Evolutionary conservation across 257 asterid genomes (phyloP), one percentile per base, ranked within the genome.

Genomic region (Gentiana straminea): DNA sequence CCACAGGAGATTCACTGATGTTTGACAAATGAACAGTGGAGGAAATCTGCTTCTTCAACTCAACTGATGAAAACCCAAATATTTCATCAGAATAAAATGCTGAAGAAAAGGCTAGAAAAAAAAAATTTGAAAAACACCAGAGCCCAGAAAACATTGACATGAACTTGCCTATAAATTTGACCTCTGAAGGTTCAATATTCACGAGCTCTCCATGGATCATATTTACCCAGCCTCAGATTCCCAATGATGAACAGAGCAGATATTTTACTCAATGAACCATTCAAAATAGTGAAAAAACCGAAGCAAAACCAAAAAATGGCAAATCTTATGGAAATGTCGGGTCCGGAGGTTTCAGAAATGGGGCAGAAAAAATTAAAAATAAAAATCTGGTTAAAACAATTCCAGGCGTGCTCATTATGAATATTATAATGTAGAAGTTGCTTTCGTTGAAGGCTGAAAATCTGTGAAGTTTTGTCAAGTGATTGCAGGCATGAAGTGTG

Each of bases 41-140:
- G 2, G 94, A 81, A 73, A 86, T 81, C 84, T 81, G 91, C 71
- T 81, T 85, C 91, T 64, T 81, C 73, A 79, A 68, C 78, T 85
- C 94, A 61, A 85, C 97, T 89, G 76, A 51, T 41, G 34, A 15
- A 33, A 46, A 60, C 34, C 15, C 4, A 47, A 7, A 13, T n/a
- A 41, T 41, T 7, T 41, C 2, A 12, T 0, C 3, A 5, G 13
- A 6, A 3, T 8, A 13, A 32, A 46, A 51, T 10, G 4, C 33
- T 3, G 4, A 49, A 33, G 13, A 1, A 24, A 24, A 24, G 24
- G 24, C 24, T 24, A 24, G 24, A 8, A 7, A 13, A 51, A 3
- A 3, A 13, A 4, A 15, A 47, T 37, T 51, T 4, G 0, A 2
- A n/a, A 13, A 2, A 39, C 2, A 39, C 5, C 45, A 41, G 46